Base-by-base conservation (phyloP, 1,284 basidiomycete species). In the Microbotryum lychnidis-dioicae region DNA sequence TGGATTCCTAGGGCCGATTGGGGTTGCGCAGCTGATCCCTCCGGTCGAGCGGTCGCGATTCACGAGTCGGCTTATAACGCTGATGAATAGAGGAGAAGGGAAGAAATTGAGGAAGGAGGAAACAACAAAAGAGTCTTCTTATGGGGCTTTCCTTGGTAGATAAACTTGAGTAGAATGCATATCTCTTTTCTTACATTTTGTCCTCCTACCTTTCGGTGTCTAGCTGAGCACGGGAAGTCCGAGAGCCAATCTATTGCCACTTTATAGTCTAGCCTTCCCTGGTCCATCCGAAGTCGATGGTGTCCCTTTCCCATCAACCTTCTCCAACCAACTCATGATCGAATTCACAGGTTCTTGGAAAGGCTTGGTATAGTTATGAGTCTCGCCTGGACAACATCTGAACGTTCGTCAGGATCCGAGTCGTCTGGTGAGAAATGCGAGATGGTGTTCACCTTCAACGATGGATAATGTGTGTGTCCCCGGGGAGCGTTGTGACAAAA, bases 21-120 rank as follows among this genome's bases (percentile, higher is more conserved):
- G 94, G 94, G 94, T 59, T 97, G 96, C 73, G 81, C 89, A 4
- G 78, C 88, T 33, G 96, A 99, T 76, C 96, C 96, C 44, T 94
- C 90, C 66, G 96, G 96, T 50, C 82, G 96, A 60, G 90, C 89
- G 67, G 94, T 98, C 73, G 87, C 84, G 75, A 97, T 97, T 70
- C 94, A 98, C 81, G 91, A 89, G 71, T 85, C 90, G 44, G 94
- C 94, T 27, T 97, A 97, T 42, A 42, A 42, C 71, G 29, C 37
- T 29, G 56, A 57, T 27, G 53, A 29, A 6, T 16, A 18, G 49
- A n/a, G 21, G 14, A 9, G 21, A 4, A 25, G 4, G 25, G 49
- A 27, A 50, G 25, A 10, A 9, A 27, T 3, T 6, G 25, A 50
- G 25, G 12, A 50, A 50, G 20, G 20, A 23, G 29, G 52, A 21